A percentile compares a stretch with the other conserved stretches of the same genome.
Conservation (phyloP, 1,139 yeast species). For the Yamadazyma pseudoaaseri region DNA sequence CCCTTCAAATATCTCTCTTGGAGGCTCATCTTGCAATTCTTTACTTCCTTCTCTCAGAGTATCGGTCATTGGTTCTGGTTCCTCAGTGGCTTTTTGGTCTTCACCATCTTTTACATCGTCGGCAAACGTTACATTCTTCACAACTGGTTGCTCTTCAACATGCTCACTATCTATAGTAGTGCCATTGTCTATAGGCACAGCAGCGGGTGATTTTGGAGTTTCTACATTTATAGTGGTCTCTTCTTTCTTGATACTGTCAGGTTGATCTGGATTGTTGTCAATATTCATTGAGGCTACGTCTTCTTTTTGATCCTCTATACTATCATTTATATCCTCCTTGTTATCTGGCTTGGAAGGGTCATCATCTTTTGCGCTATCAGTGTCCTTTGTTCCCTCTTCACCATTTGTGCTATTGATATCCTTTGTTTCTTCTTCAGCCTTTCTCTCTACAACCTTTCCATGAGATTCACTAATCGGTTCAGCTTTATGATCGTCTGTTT, state of each 20-base stretch:
- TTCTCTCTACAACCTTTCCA: too few species aligned
- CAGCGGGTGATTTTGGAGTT: too few species aligned
- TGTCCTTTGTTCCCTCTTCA: too few species aligned
- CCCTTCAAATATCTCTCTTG: slow-evolving; percentile 50
- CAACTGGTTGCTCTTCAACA: background rate
- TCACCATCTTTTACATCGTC: slow-evolving; percentile 7
- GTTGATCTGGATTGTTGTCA: too few species aligned
- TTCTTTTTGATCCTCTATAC: background rate
- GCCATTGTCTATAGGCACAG: too few species aligned
- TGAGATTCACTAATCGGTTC: too few species aligned
- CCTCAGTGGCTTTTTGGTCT: slow-evolving; percentile 6
- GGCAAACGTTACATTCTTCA: slow-evolving; percentile 4
- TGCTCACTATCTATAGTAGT: too few species aligned
- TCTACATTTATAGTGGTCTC: background rate
- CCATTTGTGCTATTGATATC: too few species aligned
- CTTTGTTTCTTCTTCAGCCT: slow-evolving; percentile 8
- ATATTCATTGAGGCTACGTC: too few species aligned
- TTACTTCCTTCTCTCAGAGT: slow-evolving; percentile 3
- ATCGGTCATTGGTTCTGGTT: background rate
- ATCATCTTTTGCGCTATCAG: too few species aligned
- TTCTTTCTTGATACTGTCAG: too few species aligned
- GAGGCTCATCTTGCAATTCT: slow-evolving; percentile 1
- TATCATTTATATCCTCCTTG: slow-evolving; percentile 2
- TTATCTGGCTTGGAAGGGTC: too few species aligned
- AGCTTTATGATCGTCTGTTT: background rate